Evolutionary conservation across 1,284 basidiomycete genomes (phyloP).

Genomic region (Peniophora sp.): DNA sequence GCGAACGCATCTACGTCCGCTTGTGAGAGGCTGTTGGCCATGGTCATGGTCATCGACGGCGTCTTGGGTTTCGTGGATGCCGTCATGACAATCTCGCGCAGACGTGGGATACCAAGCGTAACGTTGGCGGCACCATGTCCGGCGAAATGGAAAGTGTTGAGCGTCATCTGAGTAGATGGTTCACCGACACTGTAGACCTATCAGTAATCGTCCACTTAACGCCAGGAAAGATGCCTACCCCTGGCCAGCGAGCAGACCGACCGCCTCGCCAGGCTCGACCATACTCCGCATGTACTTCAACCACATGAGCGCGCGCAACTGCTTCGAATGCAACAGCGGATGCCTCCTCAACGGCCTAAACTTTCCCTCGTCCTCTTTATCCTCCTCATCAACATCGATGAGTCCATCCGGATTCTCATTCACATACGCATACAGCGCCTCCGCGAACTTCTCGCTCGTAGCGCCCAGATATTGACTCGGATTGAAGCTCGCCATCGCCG

Average conservation of each 20-base stretch:
- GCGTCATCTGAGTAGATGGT: constrained; percentile 99
- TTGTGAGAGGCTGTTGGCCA: constrained; percentile 46
- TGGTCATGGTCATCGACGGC: constrained; percentile 93
- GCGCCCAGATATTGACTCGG: constrained; percentile 82
- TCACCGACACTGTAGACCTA: constrained; percentile 75
- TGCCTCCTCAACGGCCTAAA: constrained; percentile 33
- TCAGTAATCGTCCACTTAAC: constrained; percentile 4
- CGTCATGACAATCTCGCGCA: constrained; percentile 99
- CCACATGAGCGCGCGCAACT: constrained; percentile 80
- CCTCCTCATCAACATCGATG: constrained; percentile 34
- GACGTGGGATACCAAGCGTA: constrained; percentile 96
- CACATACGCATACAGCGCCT: constrained; percentile 76
- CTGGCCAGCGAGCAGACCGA: constrained; percentile 96
- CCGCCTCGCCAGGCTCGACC: constrained; percentile 96
- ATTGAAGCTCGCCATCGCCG: constrained; percentile 71
- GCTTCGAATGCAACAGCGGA: constrained; percentile 42
- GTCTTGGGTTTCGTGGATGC: constrained; percentile 96
- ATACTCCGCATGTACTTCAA: constrained; percentile 90
- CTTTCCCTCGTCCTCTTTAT: constrained; percentile 16
- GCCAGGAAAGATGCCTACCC: constrained; percentile 53
- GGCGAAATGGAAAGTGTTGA: constrained; percentile 99
- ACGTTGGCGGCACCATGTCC: constrained; percentile 99
- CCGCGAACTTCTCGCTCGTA: constrained; percentile 91
- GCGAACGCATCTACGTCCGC: constrained; percentile 74
- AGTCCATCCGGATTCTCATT: constrained; percentile 74